Percentiles rank a stretch among this genome's conserved stretches.
phyloP scores from a whole-genome alignment of 371 early-diverging fungal species.

The Batkoa obscura region DNA sequence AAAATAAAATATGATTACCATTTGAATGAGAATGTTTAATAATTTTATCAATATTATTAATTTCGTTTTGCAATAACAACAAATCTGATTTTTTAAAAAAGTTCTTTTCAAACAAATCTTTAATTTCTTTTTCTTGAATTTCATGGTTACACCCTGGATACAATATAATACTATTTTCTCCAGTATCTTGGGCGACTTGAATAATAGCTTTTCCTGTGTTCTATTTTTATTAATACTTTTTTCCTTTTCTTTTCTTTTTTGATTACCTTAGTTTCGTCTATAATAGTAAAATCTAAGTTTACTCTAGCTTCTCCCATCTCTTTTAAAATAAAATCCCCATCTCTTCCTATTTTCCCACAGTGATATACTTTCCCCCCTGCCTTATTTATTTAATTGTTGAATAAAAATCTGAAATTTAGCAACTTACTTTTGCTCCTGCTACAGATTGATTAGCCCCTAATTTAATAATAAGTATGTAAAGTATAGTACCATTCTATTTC shows the following conservation, averaged over 20 bases:
- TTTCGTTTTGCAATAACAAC: too few species aligned
- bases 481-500: background rate
- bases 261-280: slow-evolving; percentile 15
- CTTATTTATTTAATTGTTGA: slow-evolving; percentile 8
- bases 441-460: slow-evolving; percentile 69
- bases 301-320: slow-evolving; percentile 28
- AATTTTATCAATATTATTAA: too few species aligned
- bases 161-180: slow-evolving; percentile 75
- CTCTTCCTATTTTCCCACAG: slow-evolving; percentile 68
- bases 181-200: slow-evolving; percentile 35
- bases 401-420: background rate
- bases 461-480: background rate
- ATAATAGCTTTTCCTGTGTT: slow-evolving; percentile 76
- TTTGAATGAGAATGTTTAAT: too few species aligned
- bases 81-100: too few species aligned
- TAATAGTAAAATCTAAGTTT: slow-evolving; percentile 21
- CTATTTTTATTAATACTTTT: slow-evolving; percentile 8
- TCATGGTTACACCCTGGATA: slow-evolving; percentile 59
- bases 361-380: slow-evolving; percentile 49
- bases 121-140: slow-evolving; percentile 62
- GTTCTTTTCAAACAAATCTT: slow-evolving; percentile 11
- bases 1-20: too few species aligned
- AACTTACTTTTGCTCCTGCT: slow-evolving; percentile 40
- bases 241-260: background rate
- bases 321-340: slow-evolving; percentile 59